Conservation (phyloP, 441 rosid species). For the Erodium texanum region DNA sequence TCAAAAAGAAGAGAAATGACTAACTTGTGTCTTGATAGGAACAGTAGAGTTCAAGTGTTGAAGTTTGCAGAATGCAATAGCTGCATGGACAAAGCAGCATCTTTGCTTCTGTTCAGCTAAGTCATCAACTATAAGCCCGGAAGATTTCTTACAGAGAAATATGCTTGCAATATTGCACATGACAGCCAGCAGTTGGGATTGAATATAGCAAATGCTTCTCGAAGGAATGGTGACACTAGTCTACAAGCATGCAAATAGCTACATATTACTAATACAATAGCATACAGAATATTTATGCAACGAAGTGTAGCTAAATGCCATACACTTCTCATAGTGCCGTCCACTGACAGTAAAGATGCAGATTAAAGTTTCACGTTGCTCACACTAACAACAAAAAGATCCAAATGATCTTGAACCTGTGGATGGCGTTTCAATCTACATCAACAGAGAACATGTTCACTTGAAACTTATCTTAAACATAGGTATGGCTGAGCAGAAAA, state of each 20-base stretch:
- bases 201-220: constrained; percentile 50
- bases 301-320: background rate
- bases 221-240: constrained; percentile 30
- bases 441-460: background rate
- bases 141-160: constrained; percentile 51
- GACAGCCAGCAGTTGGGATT: constrained; percentile 67
- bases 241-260: constrained; percentile 45
- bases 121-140: constrained; percentile 38
- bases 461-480: background rate
- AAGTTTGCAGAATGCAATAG: constrained; percentile 88
- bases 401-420: constrained; percentile 6
- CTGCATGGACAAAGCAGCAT: constrained; percentile 69
- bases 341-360: background rate
- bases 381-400: constrained; percentile 6
- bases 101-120: constrained; percentile 59
- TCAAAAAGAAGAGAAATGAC: constrained; percentile 18
- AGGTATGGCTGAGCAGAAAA: background rate
- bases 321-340: constrained; percentile 1
- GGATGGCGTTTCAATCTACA: constrained; percentile 2
- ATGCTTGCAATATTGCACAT: constrained; percentile 68
- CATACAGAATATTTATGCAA: background rate
- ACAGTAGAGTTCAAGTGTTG: constrained; percentile 67
- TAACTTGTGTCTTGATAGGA: constrained; percentile 68
- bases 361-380: background rate
- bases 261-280: constrained; percentile 12